Percentiles rank a stretch among this genome's conserved stretches.
Conservation (phyloP, 768 basidiomycete species). For the Mycena vulgaris region DNA sequence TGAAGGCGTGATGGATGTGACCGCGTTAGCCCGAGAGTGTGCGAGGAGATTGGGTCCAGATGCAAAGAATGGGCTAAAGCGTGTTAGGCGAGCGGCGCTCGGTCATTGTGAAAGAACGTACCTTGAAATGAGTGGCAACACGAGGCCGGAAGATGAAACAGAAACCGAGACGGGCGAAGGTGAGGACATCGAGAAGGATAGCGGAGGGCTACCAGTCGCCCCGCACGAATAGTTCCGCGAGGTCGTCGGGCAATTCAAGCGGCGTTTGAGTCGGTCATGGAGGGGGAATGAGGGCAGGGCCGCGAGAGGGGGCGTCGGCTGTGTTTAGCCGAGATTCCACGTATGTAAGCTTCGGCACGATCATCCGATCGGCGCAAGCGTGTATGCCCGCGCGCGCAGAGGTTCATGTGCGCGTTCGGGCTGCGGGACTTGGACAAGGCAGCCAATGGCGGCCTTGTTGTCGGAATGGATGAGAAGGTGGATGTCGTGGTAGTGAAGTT, state of each 20-base stretch:
- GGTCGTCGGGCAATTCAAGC: neutral
- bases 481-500: neutral
- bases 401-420: neutral
- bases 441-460: conserved; percentile 1
- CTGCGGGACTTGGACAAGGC: neutral
- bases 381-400: conserved; percentile 1
- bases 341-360: conserved; percentile 1
- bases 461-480: conserved; percentile 1
- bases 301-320: neutral
- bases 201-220: neutral
- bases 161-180: too few relatives aligned
- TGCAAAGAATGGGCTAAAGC: too few relatives aligned
- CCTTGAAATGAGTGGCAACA: too few relatives aligned
- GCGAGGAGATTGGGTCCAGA: too few relatives aligned
- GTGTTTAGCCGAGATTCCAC: too few relatives aligned
- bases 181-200: too few relatives aligned
- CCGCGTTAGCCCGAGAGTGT: too few relatives aligned
- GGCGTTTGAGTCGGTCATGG: neutral
- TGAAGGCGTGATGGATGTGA: too few relatives aligned
- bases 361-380: conserved; percentile 6
- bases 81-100: too few relatives aligned
- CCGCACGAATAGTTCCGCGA: neutral
- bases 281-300: neutral
- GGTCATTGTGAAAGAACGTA: too few relatives aligned
- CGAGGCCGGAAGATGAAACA: too few relatives aligned